Percentiles rank a stretch among this genome's conserved stretches.
These are phyloP conservation scores for Aspergillus hiratsukae DNA, from an alignment of 2,329 filamentous ascomycete genomes.

Conservation along the genomic window DNA sequence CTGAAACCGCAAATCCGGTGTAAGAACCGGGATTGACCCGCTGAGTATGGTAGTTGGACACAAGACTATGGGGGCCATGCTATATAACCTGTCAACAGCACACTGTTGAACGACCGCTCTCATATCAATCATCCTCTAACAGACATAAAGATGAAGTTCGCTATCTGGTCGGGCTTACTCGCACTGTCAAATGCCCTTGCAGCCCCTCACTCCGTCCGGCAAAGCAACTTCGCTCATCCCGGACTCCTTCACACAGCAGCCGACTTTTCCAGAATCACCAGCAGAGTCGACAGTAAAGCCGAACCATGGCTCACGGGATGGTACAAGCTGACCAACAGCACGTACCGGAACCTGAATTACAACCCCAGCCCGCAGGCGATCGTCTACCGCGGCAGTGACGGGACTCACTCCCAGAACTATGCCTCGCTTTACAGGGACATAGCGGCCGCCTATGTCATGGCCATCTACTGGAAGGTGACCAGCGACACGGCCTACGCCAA, in stretches of 20 bases:
- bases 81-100: not conserved
- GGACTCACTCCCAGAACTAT: constrained; percentile 31
- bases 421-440: constrained; percentile 29
- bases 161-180: not conserved
- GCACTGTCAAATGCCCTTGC: not conserved
- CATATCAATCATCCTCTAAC: too few relatives aligned
- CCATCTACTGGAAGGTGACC: constrained; percentile 40
- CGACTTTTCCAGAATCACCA: constrained; percentile 40
- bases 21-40: not conserved
- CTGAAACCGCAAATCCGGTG: not conserved
- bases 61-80: not conserved
- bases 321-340: constrained; percentile 26
- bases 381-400: constrained; percentile 34
- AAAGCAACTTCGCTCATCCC: constrained; percentile 25
- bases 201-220: not conserved
- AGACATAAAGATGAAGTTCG: not conserved
- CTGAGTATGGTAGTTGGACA: not conserved
- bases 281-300: constrained; percentile 29
- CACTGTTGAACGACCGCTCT: not conserved
- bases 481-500: constrained; percentile 35
- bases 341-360: constrained; percentile 29
- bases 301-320: constrained; percentile 35
- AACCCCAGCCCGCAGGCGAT: constrained; percentile 22
- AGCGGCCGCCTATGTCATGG: constrained; percentile 37
- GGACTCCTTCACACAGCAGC: constrained; percentile 33